Base-by-base conservation (phyloP, 768 basidiomycete species). In the Suillus subaureus region DNA sequence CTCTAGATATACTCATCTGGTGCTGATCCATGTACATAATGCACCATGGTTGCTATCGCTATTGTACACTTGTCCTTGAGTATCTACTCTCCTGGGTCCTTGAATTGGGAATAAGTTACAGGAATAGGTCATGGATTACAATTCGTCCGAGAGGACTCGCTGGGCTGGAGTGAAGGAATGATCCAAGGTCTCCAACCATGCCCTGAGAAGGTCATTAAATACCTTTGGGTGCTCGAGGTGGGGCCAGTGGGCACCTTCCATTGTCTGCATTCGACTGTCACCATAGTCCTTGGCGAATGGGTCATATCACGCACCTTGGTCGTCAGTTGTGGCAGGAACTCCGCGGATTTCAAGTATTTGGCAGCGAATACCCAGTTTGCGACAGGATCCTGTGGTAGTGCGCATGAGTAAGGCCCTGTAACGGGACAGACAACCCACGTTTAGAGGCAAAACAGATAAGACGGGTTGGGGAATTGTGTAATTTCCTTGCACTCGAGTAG, bases 181-280 rank as follows among this genome's bases (percentile, higher is more conserved):
- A 21, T 55, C 12, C 54, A 55, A 33, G 33, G 33, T 55, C 21
- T 70, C 67, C 52, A 92, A 77, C 89, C 90, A 91, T 42, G 79
- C 72, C 21, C 80, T 78, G 62, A 89, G 76, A 55, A 84, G 74
- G 0, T 64, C 56, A 67, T 91, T 92, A 72, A 88, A 84, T 51
- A 76, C 75, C 2, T 74, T 63, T 0, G 89, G 85, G 65, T 81
- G 73, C 72, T 92, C 90, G 23, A 91, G 76, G 43, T 91, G 90
- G 9, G 83, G 79, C 89, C 90, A 91, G 72, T 92, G 90, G 6
- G 86, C 83, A 0, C 85, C 85, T 8, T 76, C 71, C 63, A 90
- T 76, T 3, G 79, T 76, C 87, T 88, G 63, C 8, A 49, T 12
- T 61, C 40, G n/a, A 6, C 62, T 45, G 35, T 35, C 43, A 65